Conservation (phyloP, 768 basidiomycete species). For the Dentipellis fragilis region DNA sequence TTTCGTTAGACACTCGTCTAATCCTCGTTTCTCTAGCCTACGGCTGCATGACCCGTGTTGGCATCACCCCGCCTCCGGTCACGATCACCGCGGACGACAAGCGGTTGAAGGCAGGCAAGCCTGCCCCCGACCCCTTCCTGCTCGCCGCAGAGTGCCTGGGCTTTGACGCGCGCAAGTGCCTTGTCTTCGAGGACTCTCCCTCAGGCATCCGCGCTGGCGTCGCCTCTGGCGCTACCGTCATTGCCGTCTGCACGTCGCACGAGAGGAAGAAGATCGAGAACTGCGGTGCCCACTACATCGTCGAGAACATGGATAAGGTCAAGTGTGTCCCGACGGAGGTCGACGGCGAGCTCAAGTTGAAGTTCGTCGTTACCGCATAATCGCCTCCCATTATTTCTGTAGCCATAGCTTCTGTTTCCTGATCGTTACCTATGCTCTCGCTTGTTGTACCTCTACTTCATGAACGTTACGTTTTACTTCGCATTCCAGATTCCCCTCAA, state of each 20-base stretch:
- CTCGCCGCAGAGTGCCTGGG: conserved; percentile 52
- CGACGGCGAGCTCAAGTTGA: conserved; percentile 25
- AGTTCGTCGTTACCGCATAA: conserved; percentile 22
- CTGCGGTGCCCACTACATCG: conserved; percentile 46
- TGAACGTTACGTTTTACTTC: not conserved
- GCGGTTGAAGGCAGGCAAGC: conserved; percentile 56
- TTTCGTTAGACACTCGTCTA: not conserved
- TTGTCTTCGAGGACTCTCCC: conserved; percentile 73
- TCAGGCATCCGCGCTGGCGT: conserved; percentile 59
- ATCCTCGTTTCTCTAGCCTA: conserved; percentile 28
- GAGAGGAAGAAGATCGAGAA: conserved; percentile 42
- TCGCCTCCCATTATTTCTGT: not conserved
- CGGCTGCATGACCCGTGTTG: conserved; percentile 60
- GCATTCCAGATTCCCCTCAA: not conserved
- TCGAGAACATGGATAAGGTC: conserved; percentile 45
- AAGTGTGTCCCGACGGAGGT: conserved; percentile 29
- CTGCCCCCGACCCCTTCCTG: conserved; percentile 54
- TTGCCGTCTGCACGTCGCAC: conserved; percentile 72
- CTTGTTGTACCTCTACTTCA: not conserved
- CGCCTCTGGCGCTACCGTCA: conserved; percentile 61
- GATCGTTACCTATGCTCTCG: not conserved
- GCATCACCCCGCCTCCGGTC: conserved; percentile 54
- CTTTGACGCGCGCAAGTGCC: conserved; percentile 43
- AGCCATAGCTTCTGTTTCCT: not conserved
- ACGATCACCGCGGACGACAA: conserved; percentile 74